A percentile compares a stretch with the other conserved stretches of the same genome.
These are phyloP conservation scores for Aphanocladium album DNA, from an alignment of 2,329 filamentous ascomycete genomes.

Conservation along the genomic window DNA sequence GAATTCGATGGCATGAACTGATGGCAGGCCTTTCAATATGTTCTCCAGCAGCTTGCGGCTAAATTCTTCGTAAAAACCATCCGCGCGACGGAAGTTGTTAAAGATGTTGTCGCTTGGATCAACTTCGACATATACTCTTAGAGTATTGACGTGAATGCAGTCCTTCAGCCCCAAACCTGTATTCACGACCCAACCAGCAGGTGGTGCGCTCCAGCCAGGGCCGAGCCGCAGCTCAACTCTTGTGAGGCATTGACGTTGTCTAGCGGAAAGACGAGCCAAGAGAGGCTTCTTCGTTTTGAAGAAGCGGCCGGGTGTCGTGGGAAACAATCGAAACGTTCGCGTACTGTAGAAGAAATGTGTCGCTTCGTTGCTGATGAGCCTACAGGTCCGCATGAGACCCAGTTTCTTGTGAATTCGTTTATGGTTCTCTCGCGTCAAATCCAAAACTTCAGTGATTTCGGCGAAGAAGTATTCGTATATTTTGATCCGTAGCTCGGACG, in stretches of 20 bases:
- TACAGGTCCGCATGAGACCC: constrained; percentile 55
- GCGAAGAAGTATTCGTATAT: constrained; percentile 63
- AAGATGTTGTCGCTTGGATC: constrained; percentile 66
- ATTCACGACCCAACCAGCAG: constrained; percentile 65
- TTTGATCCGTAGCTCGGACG: constrained; percentile 63
- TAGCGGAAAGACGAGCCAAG: constrained; percentile 58
- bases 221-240: constrained; percentile 66
- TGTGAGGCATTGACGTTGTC: constrained; percentile 55
- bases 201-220: constrained; percentile 67
- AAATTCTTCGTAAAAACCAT: constrained; percentile 68
- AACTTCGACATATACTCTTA: constrained; percentile 66
- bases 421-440: constrained; percentile 63
- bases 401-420: constrained; percentile 56
- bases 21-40: constrained; percentile 53
- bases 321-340: constrained; percentile 61
- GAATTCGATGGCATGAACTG: constrained; percentile 57
- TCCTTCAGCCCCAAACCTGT: constrained; percentile 58
- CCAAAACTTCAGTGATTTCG: constrained; percentile 49
- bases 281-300: constrained; percentile 71
- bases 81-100: constrained; percentile 59
- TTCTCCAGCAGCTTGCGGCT: constrained; percentile 51
- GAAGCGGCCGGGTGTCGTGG: constrained; percentile 57
- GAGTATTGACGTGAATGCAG: constrained; percentile 51
- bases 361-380: constrained; percentile 57
- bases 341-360: constrained; percentile 61